A percentile compares a stretch with the other conserved stretches of the same genome.
Evolutionary conservation across 441 rosid genomes (phyloP).

Genomic region (Euphorbia schlechtendalii): DNA sequence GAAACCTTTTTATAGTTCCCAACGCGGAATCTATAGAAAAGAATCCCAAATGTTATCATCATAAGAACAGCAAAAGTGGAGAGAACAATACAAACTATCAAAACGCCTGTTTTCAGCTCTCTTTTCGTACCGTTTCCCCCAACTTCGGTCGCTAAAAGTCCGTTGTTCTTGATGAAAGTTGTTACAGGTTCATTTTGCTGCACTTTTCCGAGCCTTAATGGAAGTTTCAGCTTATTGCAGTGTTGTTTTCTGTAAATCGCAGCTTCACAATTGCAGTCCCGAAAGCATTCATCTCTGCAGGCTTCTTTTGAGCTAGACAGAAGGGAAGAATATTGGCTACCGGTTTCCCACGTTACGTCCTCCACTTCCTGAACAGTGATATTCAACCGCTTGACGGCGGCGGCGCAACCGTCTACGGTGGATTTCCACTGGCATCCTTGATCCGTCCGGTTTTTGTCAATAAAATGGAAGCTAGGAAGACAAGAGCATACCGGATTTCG

Average conservation of each 20-base stretch:
- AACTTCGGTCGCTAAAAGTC: not conserved
- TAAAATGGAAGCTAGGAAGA: conserved; percentile 25
- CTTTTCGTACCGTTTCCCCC: not conserved
- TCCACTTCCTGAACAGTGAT: not conserved
- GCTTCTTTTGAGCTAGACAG: conserved; percentile 1
- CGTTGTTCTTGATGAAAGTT: conserved; percentile 27
- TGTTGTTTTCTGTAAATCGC: conserved; percentile 6
- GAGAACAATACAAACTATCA: conserved; percentile 6
- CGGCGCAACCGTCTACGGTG: conserved; percentile 12
- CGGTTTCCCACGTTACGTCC: conserved; percentile 16
- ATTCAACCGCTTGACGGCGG: too few relatives aligned
- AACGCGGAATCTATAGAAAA: conserved; percentile 4
- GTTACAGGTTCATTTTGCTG: not conserved
- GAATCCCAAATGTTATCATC: conserved; percentile 8
- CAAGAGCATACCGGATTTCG: conserved; percentile 18
- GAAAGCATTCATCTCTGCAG: conserved; percentile 21
- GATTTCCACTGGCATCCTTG: too few relatives aligned
- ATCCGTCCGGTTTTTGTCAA: not conserved
- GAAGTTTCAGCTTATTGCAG: conserved; percentile 31
- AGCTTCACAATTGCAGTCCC: conserved; percentile 33
- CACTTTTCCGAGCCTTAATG: conserved; percentile 25
- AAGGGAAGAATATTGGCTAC: conserved; percentile 12
- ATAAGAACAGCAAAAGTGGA: not conserved
- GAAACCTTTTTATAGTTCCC: conserved; percentile 10
- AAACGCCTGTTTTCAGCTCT: not conserved